phyloP scores from a whole-genome alignment of 1,139 yeast genomes.

The Hanseniaspora gamundiae region DNA sequence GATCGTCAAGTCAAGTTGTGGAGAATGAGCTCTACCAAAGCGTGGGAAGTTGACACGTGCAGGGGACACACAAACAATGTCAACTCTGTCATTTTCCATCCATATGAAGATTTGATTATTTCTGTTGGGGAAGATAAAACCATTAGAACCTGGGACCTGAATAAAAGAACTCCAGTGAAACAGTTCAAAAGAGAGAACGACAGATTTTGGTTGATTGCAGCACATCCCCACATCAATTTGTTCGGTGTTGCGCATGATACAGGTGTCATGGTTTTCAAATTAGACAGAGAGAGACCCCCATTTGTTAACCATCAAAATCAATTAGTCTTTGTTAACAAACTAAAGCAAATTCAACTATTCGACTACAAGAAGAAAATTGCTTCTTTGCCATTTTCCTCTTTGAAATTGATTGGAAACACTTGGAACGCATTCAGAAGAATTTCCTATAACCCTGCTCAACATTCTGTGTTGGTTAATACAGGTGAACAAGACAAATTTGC shows the following conservation, averaged over 20 bases:
- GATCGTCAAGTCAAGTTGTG: conserved; percentile 91
- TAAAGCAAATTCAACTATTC: conserved; percentile 73
- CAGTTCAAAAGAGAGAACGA: conserved; percentile 92
- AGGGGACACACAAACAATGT: conserved; percentile 95
- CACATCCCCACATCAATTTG: conserved; percentile 82
- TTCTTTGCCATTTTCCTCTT: conserved; percentile 69
- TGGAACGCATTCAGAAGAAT: conserved; percentile 81
- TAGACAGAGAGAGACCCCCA: conserved; percentile 97
- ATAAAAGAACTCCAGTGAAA: conserved; percentile 85
- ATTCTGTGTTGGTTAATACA: conserved; percentile 71
- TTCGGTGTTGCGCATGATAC: conserved; percentile 96
- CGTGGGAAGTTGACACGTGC: conserved; percentile 98
- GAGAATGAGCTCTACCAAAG: conserved; percentile 97
- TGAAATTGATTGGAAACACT: conserved; percentile 72
- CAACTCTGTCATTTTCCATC: conserved; percentile 82
- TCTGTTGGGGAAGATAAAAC: conserved; percentile 96
- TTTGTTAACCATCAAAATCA: conserved; percentile 45
- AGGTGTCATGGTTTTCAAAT: conserved; percentile 96
- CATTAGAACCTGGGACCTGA: conserved; percentile 94
- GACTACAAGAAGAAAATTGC: conserved; percentile 49
- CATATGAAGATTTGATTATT: conserved; percentile 80
- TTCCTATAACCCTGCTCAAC: conserved; percentile 87
- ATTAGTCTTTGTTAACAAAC: conserved; percentile 66
- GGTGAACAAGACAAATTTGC: conserved; percentile 66
- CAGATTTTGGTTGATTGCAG: conserved; percentile 85